Evolutionary conservation across 768 basidiomycete species (phyloP), one percentile per base, ranked within the genome.

Genomic region (Lactifluus echinatus): DNA sequence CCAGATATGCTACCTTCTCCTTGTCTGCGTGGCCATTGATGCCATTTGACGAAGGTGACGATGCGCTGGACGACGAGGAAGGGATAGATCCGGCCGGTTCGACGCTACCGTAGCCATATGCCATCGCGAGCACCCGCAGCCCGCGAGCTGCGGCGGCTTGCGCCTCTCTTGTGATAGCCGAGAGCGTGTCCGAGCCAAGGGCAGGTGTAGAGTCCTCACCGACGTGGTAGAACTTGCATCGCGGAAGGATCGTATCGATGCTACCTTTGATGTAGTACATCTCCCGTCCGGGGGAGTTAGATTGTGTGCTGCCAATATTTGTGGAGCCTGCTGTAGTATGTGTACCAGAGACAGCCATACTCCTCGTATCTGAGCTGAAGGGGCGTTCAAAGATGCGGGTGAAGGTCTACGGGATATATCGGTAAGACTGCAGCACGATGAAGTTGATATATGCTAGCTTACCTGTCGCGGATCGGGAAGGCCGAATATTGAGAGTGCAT

Each of bases 301-400:
- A 46, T 6, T 67, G 65, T 48, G 73, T 65, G 14, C 39, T 50
- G 44, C 50, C 54, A 4, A 71, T 48, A 14, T 34, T 43, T 7
- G 66, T 42, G 4, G 50, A 56, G 5, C 67, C 31, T 8, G 70
- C 57, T 23, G 78, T 74, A 34, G 69, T 71, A 65, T 90, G 82
- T 10, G 80, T 69, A 11, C 94, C 94, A 50, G 84, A 85, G 59
- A 97, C 83, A 14, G 88, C 88, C 90, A 97, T 96, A 69, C 79
- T 92, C 70, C 97, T 97, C 56, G 83, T 80, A 60, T 98, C 94
- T 17, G 95, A 97, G 69, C 80, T 91, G 79, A 98, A 98, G 0
- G 94, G 84, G 46, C 83, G 79, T 67, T 98, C 94, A 10, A 79
- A 79, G n/a, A 78, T 69, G 24, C 88, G 82, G 50, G 76, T 80